A percentile compares a stretch with the other conserved stretches of the same genome.
These are phyloP conservation scores for Paralagenidium karlingii DNA, from an alignment of 352 stramenopile species.

Conservation along the genomic window DNA sequence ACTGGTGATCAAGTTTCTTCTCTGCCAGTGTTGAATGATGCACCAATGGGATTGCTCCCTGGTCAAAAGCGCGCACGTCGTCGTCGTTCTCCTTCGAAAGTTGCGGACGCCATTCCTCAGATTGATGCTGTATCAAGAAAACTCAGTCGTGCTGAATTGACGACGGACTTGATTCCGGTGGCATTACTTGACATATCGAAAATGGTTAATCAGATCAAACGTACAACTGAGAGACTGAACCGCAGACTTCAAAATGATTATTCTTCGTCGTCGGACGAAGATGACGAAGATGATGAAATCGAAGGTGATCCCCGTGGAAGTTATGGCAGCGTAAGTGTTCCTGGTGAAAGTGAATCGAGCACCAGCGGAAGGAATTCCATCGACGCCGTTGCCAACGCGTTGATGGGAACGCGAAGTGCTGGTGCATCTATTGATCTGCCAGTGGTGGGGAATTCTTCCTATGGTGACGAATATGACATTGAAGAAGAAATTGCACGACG, in stretches of 20 bases:
- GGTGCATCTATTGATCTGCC: too few species aligned
- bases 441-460: too few species aligned
- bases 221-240: conserved; percentile 41
- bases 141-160: conserved; percentile 35
- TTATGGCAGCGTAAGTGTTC: conserved; percentile 8
- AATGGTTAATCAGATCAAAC: conserved; percentile 65
- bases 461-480: too few species aligned
- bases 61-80: too few species aligned
- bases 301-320: neutral
- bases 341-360: neutral
- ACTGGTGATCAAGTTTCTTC: too few species aligned
- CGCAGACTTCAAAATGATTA: conserved; percentile 18
- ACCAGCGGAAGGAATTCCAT: conserved; percentile 5
- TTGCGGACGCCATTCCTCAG: conserved; percentile 5
- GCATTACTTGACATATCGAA: conserved; percentile 49
- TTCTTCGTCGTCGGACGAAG: conserved; percentile 23
- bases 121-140: conserved; percentile 37
- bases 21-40: too few species aligned
- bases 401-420: too few species aligned
- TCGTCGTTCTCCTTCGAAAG: too few species aligned
- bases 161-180: conserved; percentile 29
- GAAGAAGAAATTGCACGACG: conserved; percentile 47
- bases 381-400: too few species aligned
- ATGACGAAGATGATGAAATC: conserved; percentile 21
- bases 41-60: too few species aligned